Base-by-base conservation (phyloP, 371 early-diverging fungal species). In the Circinella umbellata region DNA sequence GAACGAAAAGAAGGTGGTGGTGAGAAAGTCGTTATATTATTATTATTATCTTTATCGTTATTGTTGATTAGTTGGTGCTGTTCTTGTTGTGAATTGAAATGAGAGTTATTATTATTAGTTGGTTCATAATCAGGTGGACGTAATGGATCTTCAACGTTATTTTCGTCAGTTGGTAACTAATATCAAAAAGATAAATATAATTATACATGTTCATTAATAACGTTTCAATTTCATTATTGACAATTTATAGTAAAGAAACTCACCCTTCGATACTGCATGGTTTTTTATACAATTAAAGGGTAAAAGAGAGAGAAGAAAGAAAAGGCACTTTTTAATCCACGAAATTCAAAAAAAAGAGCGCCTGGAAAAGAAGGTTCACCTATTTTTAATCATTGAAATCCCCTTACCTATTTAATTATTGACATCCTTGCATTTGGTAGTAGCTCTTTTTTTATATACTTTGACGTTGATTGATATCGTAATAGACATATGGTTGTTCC, bases 191-290 rank as follows among this genome's bases (percentile, higher is more conserved):
- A 27, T 27, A 27, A 27, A 27, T 27, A 27, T 27, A 27, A 1
- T 27, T 27, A 27, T 27, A 27, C 27, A 27, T 27, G 27, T 27
- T 27, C 27, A 27, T 27, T 27, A 27, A 27, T 27, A 27, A 27
- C 27, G 2, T 27, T 1, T 27, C 2, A 27, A 27, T 27, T 27
- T 27, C 27, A 27, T 1, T 27, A 27, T 27, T 27, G 27, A 27
- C 27, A 27, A 27, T 27, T 27, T 27, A 27, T 27, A 27, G 27
- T 8, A 8, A 8, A 7, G 10, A 18, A 18, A n/a, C 54, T 54
- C 20, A 54, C 54, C 20, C 54, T 11, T 54, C 20, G 54, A 54
- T 54, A 54, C 54, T 54, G 54, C 54, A 54, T 54, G 54, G 7
- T 54, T 54, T n/a, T 54, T 27, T 27, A 27, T 27, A 27, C 2